Conservation (phyloP, 192 early-diverging fungal genomes). For the Lobulomyces angularis region DNA sequence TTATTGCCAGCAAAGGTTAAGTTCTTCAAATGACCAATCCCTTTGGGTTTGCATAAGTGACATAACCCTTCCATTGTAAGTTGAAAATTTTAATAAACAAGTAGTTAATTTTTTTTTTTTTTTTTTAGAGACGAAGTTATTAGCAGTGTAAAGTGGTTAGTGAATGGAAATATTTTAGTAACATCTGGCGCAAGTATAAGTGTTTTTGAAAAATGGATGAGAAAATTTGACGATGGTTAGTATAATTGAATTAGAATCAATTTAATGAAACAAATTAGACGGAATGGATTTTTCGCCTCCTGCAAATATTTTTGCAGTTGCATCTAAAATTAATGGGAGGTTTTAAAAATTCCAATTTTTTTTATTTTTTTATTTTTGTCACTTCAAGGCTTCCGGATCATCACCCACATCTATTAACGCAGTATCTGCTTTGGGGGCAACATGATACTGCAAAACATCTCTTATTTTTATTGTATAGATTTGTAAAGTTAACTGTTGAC, state of each 20-base stretch:
- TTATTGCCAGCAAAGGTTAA: slow-evolving; percentile 43
- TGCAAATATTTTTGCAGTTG: slow-evolving; percentile 11
- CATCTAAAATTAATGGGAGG: slow-evolving; percentile 24
- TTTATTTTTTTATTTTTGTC: slow-evolving; percentile 5
- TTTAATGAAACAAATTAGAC: background rate
- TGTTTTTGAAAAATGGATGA: slow-evolving; percentile 57
- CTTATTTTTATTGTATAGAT: slow-evolving; percentile 51
- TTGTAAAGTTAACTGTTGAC: slow-evolving; percentile 42
- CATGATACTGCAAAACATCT: slow-evolving; percentile 53
- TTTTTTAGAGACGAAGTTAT: background rate
- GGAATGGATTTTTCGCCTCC: slow-evolving; percentile 6
- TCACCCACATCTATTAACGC: slow-evolving; percentile 54
- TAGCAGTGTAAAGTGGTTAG: slow-evolving; percentile 18
- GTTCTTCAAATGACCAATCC: slow-evolving; percentile 14
- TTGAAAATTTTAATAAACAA: background rate
- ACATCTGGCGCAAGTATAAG: slow-evolving; percentile 37
- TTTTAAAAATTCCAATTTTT: slow-evolving; percentile 10
- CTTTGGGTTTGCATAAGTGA: slow-evolving; percentile 42
- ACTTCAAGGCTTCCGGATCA: slow-evolving; percentile 47
- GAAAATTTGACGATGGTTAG: background rate
- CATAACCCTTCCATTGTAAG: slow-evolving; percentile 38
- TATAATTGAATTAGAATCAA: slow-evolving; percentile 3
- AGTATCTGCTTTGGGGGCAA: slow-evolving; percentile 63
- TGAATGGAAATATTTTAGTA: slow-evolving; percentile 44
- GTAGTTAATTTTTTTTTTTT: slow-evolving; percentile 7